Evolutionary conservation across 1,284 basidiomycete species (phyloP), one percentile per base, ranked within the genome.

Genomic region (Omphalotus olearius): DNA sequence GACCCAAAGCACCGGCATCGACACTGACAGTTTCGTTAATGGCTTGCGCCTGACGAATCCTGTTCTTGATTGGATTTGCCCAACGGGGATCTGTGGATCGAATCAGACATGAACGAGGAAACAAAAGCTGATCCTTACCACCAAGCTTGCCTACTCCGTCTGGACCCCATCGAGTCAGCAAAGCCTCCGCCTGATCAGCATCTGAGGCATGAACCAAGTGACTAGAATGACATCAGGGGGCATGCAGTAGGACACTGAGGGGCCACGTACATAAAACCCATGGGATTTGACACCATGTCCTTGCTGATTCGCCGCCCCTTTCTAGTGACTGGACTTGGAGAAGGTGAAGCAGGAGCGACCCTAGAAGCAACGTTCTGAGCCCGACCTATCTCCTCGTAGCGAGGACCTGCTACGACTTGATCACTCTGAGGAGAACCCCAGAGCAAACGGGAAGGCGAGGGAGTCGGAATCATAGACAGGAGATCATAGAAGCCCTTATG

Each of bases 151-250:
- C 93, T 62, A 94, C 72, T 33, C 92, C 89, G 68, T 98, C 93
- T 43, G 89, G 85, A 33, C 90, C 87, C 94, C 95, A 97, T 56
- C 92, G 78, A 59, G 82, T 85, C 49, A 98, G 80, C 53, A 98
- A 79, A 28, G 89, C 92, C 64, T 92, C 90, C 26, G 92, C 85
- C 67, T 98, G 92, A 69, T 93, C 91, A 18, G 85, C 91, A 68
- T 96, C 91, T 52, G 91, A 94, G 16, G 95, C 93, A 70, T 98
- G 94, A 18, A 95, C 86, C 55, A 96, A 79, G 69, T 98, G 95
- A 47, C 93, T 95, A 44, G 57, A 61, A 57, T 62, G 59, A 62
- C 55, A 55, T 54, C 56, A 60, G 54, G 57, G 58, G 30, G 50
- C 52, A 56, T 43, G 54, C 57, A 46, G 40, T 39, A 48, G 11